Base-by-base conservation (phyloP, 768 basidiomycete genomes). In the Rhizopogon vulgaris region DNA sequence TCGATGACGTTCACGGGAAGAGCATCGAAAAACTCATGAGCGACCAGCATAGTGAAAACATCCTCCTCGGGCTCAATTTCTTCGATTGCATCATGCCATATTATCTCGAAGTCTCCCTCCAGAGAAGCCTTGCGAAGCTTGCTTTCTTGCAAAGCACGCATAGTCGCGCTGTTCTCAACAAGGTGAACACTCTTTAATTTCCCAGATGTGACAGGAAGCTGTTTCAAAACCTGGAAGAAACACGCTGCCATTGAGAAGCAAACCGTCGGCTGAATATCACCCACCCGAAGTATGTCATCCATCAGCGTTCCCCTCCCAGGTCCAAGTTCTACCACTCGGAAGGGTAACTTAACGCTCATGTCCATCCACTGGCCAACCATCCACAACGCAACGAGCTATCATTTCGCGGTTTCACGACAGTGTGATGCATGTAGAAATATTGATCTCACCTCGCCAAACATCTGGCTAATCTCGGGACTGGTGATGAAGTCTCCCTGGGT, bases 11-110 rank as follows among this genome's bases (percentile, higher is more conserved):
- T 90, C 42, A 97, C 84, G 0, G 96, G 95, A 40, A 99, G 75
- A 0, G 94, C 94, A 64, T 98, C 96, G 56, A 99, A 98, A 70
- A 98, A 95, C 63, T 98, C 96, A 67, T 99, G 94, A 0, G 96
- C 96, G 14, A 97, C 71, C 22, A 96, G 66, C 74, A 96, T 83
- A 0, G 93, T 94, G 66, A 84, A 97, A 46, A 67, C 64, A 9
- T 73, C 70, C 15, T 74, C 59, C 54, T 73, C 71, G 3, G 63
- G 69, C 0, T 77, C 68, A 1, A 99, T 69, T 15, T 91, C 83
- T 37, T 86, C 80, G 15, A 96, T 69, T 0, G 80, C 74, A 50
- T 87, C 78, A 58, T 87, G 79, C 93, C 94, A 97, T 1, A 76
- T 61, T 38, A 91, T 51, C 3, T 69, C 48, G 55, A 76, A 71